phyloP scores from a whole-genome alignment of 2,329 filamentous ascomycete genomes.

The Colletotrichum horii region DNA sequence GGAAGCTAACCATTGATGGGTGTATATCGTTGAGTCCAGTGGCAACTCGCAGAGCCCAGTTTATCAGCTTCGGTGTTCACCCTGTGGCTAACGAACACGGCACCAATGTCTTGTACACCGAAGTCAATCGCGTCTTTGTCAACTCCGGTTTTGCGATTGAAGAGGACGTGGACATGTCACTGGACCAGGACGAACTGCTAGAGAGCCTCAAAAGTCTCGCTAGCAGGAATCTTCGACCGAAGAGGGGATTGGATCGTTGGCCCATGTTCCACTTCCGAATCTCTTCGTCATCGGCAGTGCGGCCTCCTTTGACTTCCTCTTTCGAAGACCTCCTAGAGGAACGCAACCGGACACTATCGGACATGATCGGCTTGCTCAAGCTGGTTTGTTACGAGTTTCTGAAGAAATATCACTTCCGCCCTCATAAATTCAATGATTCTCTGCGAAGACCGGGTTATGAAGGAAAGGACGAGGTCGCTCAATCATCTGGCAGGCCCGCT shows the following conservation, averaged over 20 bases:
- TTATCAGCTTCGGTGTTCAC: slow-evolving; percentile 77
- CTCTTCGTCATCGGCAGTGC: slow-evolving; percentile 26
- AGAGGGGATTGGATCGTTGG: slow-evolving; percentile 78
- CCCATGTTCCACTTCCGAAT: slow-evolving; percentile 89
- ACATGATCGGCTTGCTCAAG: slow-evolving; percentile 67
- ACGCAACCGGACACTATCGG: slow-evolving; percentile 50
- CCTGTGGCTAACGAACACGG: slow-evolving; percentile 64
- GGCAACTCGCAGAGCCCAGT: slow-evolving; percentile 77
- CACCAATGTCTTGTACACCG: slow-evolving; percentile 73
- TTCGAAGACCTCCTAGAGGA: slow-evolving; percentile 46
- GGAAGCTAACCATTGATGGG: slow-evolving; percentile 67
- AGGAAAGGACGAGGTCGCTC: background rate
- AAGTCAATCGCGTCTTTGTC: slow-evolving; percentile 78
- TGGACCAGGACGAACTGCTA: slow-evolving; percentile 40
- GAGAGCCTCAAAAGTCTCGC: slow-evolving; percentile 48
- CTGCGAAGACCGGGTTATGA: background rate
- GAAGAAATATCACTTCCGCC: slow-evolving; percentile 71
- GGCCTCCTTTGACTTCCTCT: background rate
- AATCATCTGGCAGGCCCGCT: background rate
- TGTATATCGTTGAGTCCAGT: slow-evolving; percentile 74
- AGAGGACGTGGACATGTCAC: slow-evolving; percentile 39
- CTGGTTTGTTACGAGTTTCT: slow-evolving; percentile 78
- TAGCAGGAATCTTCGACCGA: slow-evolving; percentile 52
- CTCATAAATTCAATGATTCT: slow-evolving; percentile 40
- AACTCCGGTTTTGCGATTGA: slow-evolving; percentile 79